Percentiles rank a stretch among this genome's conserved stretches.
These are phyloP conservation scores for Sarocladium kiliense DNA, from an alignment of 2,329 filamentous ascomycete species.

Conservation along the genomic window DNA sequence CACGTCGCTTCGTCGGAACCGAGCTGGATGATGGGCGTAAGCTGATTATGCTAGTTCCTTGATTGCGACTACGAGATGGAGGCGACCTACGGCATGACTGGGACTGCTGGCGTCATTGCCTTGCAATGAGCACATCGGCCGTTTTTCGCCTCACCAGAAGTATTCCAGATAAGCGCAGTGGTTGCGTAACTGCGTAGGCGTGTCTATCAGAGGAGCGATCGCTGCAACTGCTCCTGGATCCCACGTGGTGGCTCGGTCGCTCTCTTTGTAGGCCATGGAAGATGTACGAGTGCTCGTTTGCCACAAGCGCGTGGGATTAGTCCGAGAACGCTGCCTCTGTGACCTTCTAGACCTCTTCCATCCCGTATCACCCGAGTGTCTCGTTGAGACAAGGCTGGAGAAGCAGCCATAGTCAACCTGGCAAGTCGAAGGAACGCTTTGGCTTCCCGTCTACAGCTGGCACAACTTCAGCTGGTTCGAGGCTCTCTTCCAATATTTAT, in stretches of 20 bases:
- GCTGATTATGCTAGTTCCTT: background rate
- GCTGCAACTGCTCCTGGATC: no score
- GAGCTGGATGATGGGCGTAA: background rate
- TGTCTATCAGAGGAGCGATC: no score
- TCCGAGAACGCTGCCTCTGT: background rate
- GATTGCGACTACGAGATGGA: background rate
- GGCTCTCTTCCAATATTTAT: background rate
- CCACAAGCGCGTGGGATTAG: background rate
- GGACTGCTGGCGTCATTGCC: no score
- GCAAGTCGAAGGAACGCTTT: background rate
- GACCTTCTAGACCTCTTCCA: slow-evolving; percentile 6
- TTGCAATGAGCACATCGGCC: background rate
- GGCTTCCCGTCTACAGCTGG: background rate
- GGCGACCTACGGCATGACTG: background rate
- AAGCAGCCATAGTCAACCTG: background rate
- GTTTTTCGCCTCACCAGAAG: background rate
- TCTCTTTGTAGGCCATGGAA: background rate
- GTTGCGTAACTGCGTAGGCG: no score
- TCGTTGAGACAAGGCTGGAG: background rate
- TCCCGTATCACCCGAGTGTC: background rate
- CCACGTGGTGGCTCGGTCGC: background rate
- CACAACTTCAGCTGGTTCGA: background rate
- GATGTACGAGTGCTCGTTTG: background rate
- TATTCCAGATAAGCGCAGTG: no score
- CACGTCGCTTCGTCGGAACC: background rate